Percentiles rank a stretch among this genome's conserved stretches.
These are phyloP conservation scores for Rhodotorula kratochvilovae DNA, from an alignment of 768 basidiomycete species.

Conservation along the genomic window DNA sequence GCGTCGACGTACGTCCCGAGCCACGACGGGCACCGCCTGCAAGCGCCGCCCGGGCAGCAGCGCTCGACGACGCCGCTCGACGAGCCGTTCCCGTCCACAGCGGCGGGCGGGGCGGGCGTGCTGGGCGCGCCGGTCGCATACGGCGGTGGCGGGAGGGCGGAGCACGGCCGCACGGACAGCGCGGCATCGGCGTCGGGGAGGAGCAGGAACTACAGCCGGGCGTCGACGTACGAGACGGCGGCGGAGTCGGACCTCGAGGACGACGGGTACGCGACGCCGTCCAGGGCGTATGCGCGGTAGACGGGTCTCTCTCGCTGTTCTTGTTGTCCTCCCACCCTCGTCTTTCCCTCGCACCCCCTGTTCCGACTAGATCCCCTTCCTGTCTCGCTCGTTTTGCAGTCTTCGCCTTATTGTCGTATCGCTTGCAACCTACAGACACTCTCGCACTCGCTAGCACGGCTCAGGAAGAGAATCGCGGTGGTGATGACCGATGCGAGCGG, in stretches of 20 bases:
- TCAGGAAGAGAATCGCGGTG: no score
- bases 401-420: neutral
- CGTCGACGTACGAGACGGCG: constrained; percentile 8
- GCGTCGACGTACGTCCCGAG: neutral
- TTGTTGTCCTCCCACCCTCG: neutral
- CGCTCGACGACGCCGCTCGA: neutral
- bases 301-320: neutral
- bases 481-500: neutral
- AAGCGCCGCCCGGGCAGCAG: neutral
- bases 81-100: neutral
- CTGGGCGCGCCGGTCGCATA: neutral
- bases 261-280: neutral
- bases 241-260: neutral
- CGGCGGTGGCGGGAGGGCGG: neutral
- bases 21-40: neutral
- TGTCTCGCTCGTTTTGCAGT: neutral
- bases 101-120: neutral
- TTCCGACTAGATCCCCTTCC: no score
- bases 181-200: neutral
- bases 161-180: neutral
- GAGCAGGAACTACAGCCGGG: neutral
- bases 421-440: no score
- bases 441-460: no score
- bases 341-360: no score
- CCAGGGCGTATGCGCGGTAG: neutral